Evolutionary conservation across 2,329 filamentous ascomycete genomes (phyloP), one percentile per base, ranked within the genome.

Genomic region (Emericellopsis atlantica): DNA sequence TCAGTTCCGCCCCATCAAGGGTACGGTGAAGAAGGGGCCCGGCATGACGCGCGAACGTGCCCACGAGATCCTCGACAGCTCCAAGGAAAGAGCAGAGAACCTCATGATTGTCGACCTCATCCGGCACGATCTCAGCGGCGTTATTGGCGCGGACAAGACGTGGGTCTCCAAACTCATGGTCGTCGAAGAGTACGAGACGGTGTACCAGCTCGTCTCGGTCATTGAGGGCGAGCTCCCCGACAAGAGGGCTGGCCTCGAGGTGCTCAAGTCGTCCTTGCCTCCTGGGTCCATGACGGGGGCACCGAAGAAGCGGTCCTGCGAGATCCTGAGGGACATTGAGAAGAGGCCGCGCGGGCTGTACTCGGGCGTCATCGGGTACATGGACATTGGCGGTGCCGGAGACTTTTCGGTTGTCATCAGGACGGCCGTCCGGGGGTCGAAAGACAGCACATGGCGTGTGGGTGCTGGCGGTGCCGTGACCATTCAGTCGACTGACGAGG

Each of bases 21-120:
- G 81, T 18, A 86, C 81, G 0, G 79, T 86, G 3, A 72, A 72
- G 43, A 83, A 82, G 37, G 38, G 41, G 4, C 26, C 32, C 6
- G 40, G 40, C 21, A 40, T 48, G 35, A 47, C 43, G 4, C 38
- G 42, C n/a, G 40, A 39, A 29, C 34, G 40, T 26, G 46, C 46
- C 2, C 39, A 48, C 29, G 39, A 22, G 18, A 48, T 48, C 29
- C 44, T 48, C 9, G 33, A 36, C n/a, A 70, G 74, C 0, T 71
- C 76, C 1, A 87, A 87, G 53, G 81, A 86, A 56, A 71, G 73
- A 38, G 81, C 81, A 0, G 81, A 87, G 54, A 86, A 86, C 48
- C 66, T 86, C 10, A 87, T 86, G 82, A 85, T 86, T 48, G 80
- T 84, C 1, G 82, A 86, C 54, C 63, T 87, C 1, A 82, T 84